A percentile compares a stretch with the other conserved stretches of the same genome.
Conservation (phyloP, 805 yeast species). For the Myxozyma geophila region DNA sequence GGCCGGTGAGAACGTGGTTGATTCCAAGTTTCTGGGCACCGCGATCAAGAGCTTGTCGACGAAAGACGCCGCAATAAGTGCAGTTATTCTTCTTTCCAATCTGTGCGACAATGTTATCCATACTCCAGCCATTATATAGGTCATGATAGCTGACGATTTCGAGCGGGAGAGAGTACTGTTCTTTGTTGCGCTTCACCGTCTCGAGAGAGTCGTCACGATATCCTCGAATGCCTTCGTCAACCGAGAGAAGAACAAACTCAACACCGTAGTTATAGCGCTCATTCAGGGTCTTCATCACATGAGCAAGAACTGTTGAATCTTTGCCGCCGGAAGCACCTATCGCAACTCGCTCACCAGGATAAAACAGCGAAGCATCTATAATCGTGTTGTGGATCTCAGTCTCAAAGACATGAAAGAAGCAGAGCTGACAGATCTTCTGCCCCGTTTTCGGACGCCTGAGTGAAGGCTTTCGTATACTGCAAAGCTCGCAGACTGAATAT, state of each 20-base stretch:
- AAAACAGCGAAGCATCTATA: constrained; percentile 65
- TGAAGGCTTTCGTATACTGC: constrained; percentile 80
- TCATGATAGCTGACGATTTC: constrained; percentile 85
- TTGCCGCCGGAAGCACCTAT: constrained; percentile 99
- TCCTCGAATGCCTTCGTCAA: constrained; percentile 97
- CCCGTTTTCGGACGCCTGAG: constrained; percentile 91
- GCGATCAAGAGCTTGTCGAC: constrained; percentile 95
- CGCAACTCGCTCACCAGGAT: constrained; percentile 84
- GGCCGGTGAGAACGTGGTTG: constrained; percentile 94
- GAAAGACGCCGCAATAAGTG: constrained; percentile 95
- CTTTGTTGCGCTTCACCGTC: constrained; percentile 90
- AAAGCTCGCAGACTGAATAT: constrained; percentile 70
- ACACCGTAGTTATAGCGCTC: constrained; percentile 88
- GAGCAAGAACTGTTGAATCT: constrained; percentile 94
- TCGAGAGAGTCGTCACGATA: constrained; percentile 97
- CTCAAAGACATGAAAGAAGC: constrained; percentile 90
- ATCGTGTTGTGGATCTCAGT: constrained; percentile 95
- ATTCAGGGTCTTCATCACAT: constrained; percentile 81
- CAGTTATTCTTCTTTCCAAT: constrained; percentile 94
- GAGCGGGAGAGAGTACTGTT: constrained; percentile 78
- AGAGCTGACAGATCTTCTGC: constrained; percentile 85
- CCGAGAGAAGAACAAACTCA: constrained; percentile 77
- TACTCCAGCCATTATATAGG: constrained; percentile 87
- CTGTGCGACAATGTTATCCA: constrained; percentile 96
- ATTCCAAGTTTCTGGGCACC: constrained; percentile 89